phyloP scores from a whole-genome alignment of 805 yeast species.

The Saccharomycopsis babjevae region DNA sequence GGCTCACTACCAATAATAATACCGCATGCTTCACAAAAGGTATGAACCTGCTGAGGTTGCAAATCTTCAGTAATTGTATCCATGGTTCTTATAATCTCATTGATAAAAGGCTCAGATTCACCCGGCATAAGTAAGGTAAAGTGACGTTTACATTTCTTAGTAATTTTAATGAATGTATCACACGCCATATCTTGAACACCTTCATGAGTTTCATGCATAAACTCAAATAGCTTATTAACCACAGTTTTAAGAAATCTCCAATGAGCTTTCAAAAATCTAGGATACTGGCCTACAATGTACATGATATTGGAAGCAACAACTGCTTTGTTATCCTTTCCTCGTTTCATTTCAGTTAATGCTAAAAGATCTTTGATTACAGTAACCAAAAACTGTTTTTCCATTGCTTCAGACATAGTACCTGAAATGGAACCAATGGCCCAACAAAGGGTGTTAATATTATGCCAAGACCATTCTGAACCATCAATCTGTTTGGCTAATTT shows the following conservation, averaged over 20 bases:
- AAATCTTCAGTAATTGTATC: constrained; percentile 83
- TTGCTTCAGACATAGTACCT: constrained; percentile 96
- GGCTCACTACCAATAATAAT: constrained; percentile 83
- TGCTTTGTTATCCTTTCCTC: constrained; percentile 97
- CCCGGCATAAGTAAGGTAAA: constrained; percentile 80
- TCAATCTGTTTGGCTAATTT: constrained; percentile 89
- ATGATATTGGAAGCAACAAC: constrained; percentile 99
- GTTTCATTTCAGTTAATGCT: constrained; percentile 87
- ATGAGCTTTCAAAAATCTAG: constrained; percentile 93
- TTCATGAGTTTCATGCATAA: constrained; percentile 99
- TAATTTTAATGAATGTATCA: constrained; percentile 94
- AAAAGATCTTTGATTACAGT: constrained; percentile 86
- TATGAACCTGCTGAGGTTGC: constrained; percentile 95
- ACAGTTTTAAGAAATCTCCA: constrained; percentile 97
- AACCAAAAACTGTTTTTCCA: constrained; percentile 90
- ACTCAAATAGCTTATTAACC: constrained; percentile 88
- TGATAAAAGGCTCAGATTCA: constrained; percentile 84
- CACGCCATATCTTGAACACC: constrained; percentile 99
- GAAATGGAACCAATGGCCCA: constrained; percentile 99
- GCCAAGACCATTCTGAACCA: constrained; percentile 99
- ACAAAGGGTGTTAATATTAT: constrained; percentile 89
- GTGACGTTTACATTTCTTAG: constrained; percentile 89
- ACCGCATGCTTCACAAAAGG: constrained; percentile 97
- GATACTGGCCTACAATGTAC: constrained; percentile 99
- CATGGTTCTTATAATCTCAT: constrained; percentile 75